phyloP scores from a whole-genome alignment of 805 yeast genomes.

The Zygoascus ofunaensis region DNA sequence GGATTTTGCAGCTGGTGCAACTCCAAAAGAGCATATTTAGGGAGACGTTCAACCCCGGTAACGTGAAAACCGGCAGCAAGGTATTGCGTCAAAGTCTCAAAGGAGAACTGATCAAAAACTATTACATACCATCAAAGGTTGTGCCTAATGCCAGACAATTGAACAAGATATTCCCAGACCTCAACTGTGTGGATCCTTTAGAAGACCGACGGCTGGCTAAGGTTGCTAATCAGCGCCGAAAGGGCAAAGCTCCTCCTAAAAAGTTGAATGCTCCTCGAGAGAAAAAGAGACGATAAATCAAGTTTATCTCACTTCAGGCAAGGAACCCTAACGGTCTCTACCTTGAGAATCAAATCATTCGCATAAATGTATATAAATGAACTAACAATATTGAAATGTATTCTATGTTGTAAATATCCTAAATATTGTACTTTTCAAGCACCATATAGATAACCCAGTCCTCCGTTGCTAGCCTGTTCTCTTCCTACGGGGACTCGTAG shows the following conservation, averaged over 20 bases:
- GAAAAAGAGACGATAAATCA: not conserved
- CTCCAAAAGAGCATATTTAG: slow-evolving; percentile 26
- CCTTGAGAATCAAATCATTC: no score
- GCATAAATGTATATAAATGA: not conserved
- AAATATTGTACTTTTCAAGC: no score
- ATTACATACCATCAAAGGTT: slow-evolving; percentile 23
- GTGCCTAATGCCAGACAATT: slow-evolving; percentile 12
- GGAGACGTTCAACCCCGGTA: slow-evolving; percentile 27
- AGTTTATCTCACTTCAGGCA: not conserved
- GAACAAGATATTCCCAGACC: slow-evolving; percentile 15
- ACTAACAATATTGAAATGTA: not conserved
- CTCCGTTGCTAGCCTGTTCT: not conserved
- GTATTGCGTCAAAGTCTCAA: slow-evolving; percentile 26
- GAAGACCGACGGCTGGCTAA: slow-evolving; percentile 16
- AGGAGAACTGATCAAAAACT: slow-evolving; percentile 26
- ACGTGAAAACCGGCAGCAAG: slow-evolving; percentile 26
- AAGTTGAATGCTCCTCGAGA: slow-evolving; percentile 12
- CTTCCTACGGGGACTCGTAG: not conserved
- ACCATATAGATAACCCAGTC: no score
- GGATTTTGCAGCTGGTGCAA: slow-evolving; percentile 22
- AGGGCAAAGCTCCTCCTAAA: slow-evolving; percentile 20
- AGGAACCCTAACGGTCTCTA: no score
- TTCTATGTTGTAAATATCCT: not conserved
- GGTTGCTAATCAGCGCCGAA: slow-evolving; percentile 15
- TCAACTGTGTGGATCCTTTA: slow-evolving; percentile 13